A percentile compares a stretch with the other conserved stretches of the same genome.
Evolutionary conservation across 805 yeast genomes (phyloP).

Genomic region (Diddensiella santjacobensis): DNA sequence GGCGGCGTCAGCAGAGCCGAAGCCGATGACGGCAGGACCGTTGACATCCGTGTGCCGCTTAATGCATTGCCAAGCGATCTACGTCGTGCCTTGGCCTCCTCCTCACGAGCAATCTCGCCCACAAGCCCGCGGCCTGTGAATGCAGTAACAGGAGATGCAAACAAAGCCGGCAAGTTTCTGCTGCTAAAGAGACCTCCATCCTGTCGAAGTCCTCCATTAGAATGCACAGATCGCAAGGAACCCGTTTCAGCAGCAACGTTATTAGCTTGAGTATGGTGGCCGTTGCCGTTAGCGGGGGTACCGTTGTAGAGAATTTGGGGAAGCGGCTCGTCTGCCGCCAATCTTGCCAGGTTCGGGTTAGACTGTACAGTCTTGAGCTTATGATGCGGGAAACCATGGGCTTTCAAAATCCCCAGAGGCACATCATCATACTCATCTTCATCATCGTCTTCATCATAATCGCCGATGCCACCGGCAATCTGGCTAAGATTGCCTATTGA

Average conservation of each 20-base stretch:
- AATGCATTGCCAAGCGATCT: conserved; percentile 14
- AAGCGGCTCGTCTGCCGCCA: background rate
- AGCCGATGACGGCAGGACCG: conserved; percentile 9
- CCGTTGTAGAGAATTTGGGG: background rate
- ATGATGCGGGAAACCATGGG: conserved; percentile 32
- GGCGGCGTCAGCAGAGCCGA: background rate
- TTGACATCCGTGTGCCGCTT: conserved; percentile 16
- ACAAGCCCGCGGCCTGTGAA: conserved; percentile 34
- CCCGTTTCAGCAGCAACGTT: conserved; percentile 9
- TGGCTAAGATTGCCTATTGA: conserved; percentile 14
- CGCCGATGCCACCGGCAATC: background rate
- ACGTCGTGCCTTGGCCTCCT: conserved; percentile 35
- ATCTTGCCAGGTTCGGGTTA: background rate
- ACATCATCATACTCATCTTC: conserved; percentile 40
- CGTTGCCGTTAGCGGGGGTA: background rate
- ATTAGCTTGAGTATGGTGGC: conserved; percentile 8
- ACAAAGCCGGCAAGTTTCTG: conserved; percentile 26
- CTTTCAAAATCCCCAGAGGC: conserved; percentile 39
- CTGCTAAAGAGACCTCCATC: background rate
- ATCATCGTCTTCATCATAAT: conserved; percentile 25
- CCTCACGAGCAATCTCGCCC: conserved; percentile 39
- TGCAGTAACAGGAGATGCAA: conserved; percentile 17
- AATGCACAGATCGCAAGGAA: conserved; percentile 17
- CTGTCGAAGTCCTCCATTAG: conserved; percentile 4
- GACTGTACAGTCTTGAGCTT: conserved; percentile 1